These are phyloP conservation scores for Aspergillus ellipticus DNA, from an alignment of 495 filamentous ascomycete species.

Conservation along the genomic window DNA sequence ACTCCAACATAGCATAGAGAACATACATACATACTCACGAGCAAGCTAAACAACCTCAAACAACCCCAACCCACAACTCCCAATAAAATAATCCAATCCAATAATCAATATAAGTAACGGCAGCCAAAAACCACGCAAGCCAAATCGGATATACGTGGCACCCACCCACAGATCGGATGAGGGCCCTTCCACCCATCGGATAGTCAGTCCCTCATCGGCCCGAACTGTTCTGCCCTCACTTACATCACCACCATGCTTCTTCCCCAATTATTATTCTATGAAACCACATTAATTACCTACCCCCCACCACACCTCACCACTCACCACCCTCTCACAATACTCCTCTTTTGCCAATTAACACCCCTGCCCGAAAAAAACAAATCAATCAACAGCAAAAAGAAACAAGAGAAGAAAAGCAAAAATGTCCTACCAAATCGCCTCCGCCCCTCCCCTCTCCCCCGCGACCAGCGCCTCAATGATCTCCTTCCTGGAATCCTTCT, in stretches of 20 bases:
- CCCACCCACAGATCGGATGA: neutral
- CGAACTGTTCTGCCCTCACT: neutral
- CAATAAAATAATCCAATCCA: too few species aligned
- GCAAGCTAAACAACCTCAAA: too few species aligned
- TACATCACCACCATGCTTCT: constrained; percentile 5
- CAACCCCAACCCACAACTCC: too few species aligned
- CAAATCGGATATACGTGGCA: neutral
- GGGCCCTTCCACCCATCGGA: constrained; percentile 1
- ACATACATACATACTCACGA: too few species aligned
- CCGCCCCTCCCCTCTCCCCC: constrained; percentile 27
- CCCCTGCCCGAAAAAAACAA: too few species aligned
- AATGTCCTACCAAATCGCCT: constrained; percentile 41
- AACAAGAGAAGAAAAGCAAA: constrained; percentile 6
- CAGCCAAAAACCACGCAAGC: neutral
- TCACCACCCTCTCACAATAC: too few species aligned
- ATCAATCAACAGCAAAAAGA: neutral
- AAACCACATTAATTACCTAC: neutral
- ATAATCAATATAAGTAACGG: neutral
- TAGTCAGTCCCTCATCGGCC: constrained; percentile 4
- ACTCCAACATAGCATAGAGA: too few species aligned
- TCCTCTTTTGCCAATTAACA: too few species aligned
- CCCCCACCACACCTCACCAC: neutral
- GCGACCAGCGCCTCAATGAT: constrained; percentile 31
- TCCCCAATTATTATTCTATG: neutral
- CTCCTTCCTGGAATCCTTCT: constrained; percentile 56